phyloP scores from a whole-genome alignment of 1,284 basidiomycete genomes.

The Wallemia hederae region DNA sequence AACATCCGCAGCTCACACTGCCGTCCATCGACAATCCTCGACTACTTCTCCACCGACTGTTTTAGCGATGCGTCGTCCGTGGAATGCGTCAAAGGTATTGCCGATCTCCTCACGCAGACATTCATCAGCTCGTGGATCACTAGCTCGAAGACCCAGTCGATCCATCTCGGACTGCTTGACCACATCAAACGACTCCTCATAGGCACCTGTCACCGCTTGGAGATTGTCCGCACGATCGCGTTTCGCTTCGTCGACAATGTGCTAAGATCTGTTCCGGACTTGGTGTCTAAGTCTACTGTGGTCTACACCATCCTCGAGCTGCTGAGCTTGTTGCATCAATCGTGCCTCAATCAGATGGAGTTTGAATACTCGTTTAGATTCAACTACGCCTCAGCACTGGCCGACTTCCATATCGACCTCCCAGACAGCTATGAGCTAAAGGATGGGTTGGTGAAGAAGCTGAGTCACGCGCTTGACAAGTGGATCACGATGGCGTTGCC shows the following conservation, averaged over 20 bases:
- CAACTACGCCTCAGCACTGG: not conserved
- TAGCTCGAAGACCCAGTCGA: constrained; percentile 34
- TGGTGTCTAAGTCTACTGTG: constrained; percentile 68
- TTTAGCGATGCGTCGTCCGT: constrained; percentile 39
- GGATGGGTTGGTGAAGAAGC: constrained; percentile 46
- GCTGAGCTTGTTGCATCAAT: constrained; percentile 55
- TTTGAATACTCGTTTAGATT: constrained; percentile 21
- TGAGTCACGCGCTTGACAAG: constrained; percentile 38
- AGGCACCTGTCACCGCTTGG: constrained; percentile 50
- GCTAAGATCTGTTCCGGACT: constrained; percentile 70
- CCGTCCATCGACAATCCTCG: constrained; percentile 47
- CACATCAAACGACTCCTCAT: constrained; percentile 53
- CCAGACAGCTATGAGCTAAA: constrained; percentile 65
- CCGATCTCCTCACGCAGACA: constrained; percentile 25
- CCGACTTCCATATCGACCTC: constrained; percentile 26
- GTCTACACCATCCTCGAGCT: constrained; percentile 75
- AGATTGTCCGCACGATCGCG: constrained; percentile 52
- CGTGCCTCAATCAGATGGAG: constrained; percentile 81
- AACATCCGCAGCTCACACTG: constrained; percentile 54
- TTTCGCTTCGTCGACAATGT: constrained; percentile 55
- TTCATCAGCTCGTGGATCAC: constrained; percentile 27
- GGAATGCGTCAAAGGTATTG: constrained; percentile 53
- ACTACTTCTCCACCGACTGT: constrained; percentile 69
- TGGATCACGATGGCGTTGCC: constrained; percentile 46
- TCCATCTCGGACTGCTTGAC: constrained; percentile 36